phyloP scores from a whole-genome alignment of 768 basidiomycete species.

The Phlebiopsis gigantea region DNA sequence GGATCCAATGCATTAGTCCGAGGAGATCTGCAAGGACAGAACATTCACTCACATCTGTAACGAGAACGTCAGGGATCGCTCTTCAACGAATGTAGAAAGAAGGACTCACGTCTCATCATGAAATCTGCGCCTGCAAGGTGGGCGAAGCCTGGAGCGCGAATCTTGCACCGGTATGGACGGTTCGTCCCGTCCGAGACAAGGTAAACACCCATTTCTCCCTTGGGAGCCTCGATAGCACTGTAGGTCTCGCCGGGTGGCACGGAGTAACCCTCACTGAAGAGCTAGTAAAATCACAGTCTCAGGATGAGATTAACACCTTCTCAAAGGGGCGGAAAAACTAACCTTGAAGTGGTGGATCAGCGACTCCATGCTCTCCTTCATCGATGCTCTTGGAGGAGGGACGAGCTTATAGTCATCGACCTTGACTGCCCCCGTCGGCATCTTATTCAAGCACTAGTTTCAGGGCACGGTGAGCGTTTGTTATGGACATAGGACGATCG shows the following conservation, averaged over 20 bases:
- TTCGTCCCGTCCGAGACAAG: slow-evolving; percentile 97
- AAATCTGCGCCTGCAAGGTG: slow-evolving; percentile 96
- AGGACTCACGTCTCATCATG: slow-evolving; percentile 86
- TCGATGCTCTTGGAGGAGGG: slow-evolving; percentile 91
- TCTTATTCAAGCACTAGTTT: slow-evolving; percentile 89
- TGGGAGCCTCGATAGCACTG: slow-evolving; percentile 95
- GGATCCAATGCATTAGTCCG: slow-evolving; percentile 15
- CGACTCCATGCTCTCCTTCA: slow-evolving; percentile 99
- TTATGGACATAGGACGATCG: background rate
- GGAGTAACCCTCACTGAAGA: slow-evolving; percentile 95
- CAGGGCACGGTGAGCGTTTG: background rate
- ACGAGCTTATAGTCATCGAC: slow-evolving; percentile 97
- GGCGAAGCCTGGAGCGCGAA: slow-evolving; percentile 94
- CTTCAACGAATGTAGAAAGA: slow-evolving; percentile 8
- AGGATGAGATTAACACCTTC: background rate
- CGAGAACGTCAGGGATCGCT: background rate
- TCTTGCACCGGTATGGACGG: slow-evolving; percentile 94
- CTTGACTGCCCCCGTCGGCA: slow-evolving; percentile 87
- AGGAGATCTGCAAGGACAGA: background rate
- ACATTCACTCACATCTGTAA: slow-evolving; percentile 32
- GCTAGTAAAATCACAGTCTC: slow-evolving; percentile 35
- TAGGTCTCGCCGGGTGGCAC: slow-evolving; percentile 97
- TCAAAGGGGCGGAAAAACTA: slow-evolving; percentile 3
- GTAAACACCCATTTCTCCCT: slow-evolving; percentile 99
- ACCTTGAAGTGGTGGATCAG: slow-evolving; percentile 99